A percentile compares a stretch with the other conserved stretches of the same genome.
phyloP scores from a whole-genome alignment of 164 flowering plant species.

The Houttuynia cordata region DNA sequence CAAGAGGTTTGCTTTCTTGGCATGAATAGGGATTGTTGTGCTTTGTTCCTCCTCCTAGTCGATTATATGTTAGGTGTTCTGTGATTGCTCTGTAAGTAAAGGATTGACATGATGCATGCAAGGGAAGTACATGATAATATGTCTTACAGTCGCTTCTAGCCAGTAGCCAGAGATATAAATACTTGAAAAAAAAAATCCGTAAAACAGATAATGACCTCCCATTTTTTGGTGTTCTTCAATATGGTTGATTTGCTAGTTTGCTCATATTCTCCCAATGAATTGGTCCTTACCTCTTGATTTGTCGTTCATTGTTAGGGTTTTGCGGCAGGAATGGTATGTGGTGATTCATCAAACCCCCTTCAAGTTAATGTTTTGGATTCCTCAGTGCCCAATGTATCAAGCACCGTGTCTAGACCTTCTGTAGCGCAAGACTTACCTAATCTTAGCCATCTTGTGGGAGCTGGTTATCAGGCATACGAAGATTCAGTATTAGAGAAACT shows the following conservation, averaged over 20 bases:
- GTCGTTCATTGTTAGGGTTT: conserved; percentile 34
- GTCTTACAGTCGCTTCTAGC: too few relatives aligned
- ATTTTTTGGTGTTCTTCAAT: not conserved
- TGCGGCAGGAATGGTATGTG: conserved; percentile 39
- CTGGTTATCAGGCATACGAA: conserved; percentile 58
- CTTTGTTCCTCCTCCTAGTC: too few relatives aligned
- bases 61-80: too few relatives aligned
- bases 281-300: not conserved
- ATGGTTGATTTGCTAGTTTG: not conserved
- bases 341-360: conserved; percentile 59
- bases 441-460: conserved; percentile 39
- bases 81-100: too few relatives aligned
- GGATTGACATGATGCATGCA: too few relatives aligned
- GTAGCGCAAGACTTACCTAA: conserved; percentile 24
- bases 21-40: too few relatives aligned
- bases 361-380: conserved; percentile 51
- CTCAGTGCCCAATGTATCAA: conserved; percentile 16
- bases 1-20: too few relatives aligned
- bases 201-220: not conserved
- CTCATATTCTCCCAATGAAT: not conserved
- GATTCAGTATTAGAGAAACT: conserved; percentile 56
- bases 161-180: not conserved
- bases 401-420: conserved; percentile 6
- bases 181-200: too few relatives aligned
- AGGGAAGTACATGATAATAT: too few relatives aligned